phyloP scores from a whole-genome alignment of 2,329 filamentous ascomycete species.

The Aspergillus fumigatus region DNA sequence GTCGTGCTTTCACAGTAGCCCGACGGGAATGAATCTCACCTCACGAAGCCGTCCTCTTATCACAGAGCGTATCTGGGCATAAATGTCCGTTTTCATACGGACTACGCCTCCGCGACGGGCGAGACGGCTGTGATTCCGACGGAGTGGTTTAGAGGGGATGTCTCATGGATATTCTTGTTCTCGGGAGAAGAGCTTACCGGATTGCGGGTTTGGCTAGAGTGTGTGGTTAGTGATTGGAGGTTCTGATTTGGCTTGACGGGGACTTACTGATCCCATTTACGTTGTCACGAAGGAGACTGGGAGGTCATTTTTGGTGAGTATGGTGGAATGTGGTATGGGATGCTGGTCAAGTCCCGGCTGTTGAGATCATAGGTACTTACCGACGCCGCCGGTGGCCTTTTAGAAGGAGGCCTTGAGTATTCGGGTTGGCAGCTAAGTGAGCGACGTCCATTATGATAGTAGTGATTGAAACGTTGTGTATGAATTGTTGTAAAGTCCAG shows the following conservation, averaged over 20 bases:
- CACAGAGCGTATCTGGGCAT: constrained; percentile 21
- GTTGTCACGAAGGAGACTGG: background rate
- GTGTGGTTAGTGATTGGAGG: background rate
- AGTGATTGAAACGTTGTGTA: background rate
- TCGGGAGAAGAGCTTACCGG: background rate
- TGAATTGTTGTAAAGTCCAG: background rate
- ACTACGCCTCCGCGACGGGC: constrained; percentile 33
- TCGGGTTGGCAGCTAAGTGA: background rate
- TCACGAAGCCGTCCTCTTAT: constrained; percentile 16
- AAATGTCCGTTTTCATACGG: constrained; percentile 26
- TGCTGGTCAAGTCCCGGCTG: constrained; percentile 21
- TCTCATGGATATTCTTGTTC: background rate
- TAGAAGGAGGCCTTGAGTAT: background rate
- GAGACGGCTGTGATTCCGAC: constrained; percentile 22
- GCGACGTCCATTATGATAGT: background rate
- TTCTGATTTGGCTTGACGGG: background rate
- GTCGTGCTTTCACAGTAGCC: no score
- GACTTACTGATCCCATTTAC: background rate
- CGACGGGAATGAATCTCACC: constrained; percentile 14
- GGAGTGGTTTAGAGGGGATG: background rate
- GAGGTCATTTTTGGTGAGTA: background rate
- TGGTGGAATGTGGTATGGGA: constrained; percentile 21
- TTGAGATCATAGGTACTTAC: background rate
- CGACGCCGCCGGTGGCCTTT: background rate
- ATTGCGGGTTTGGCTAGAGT: background rate